These are phyloP conservation scores for Mitragyna speciosa DNA, from an alignment of 257 asterid species.

Conservation along the genomic window DNA sequence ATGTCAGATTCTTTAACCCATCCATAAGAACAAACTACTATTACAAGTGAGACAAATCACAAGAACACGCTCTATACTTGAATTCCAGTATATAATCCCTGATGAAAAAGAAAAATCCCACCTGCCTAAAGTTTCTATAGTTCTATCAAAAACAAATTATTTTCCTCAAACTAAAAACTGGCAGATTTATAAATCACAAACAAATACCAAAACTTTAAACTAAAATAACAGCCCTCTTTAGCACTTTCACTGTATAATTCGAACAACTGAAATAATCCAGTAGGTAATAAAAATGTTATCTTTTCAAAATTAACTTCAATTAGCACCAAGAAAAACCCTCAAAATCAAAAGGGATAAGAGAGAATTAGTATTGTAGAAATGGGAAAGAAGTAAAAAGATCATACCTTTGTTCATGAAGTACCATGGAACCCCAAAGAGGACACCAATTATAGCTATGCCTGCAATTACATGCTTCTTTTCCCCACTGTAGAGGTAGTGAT, in stretches of 20 bases:
- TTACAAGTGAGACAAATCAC: no score
- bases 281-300: background rate
- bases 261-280: background rate
- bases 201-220: no score
- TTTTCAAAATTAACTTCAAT: background rate
- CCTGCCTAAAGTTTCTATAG: background rate
- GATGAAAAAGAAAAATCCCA: no score
- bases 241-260: background rate
- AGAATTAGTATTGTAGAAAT: background rate
- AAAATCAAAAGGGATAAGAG: background rate
- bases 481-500: constrained; percentile 66
- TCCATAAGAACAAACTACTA: background rate
- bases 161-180: background rate
- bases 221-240: no score
- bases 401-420: constrained; percentile 78
- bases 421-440: constrained; percentile 80
- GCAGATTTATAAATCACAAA: background rate
- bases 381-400: background rate
- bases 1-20: background rate
- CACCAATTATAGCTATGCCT: constrained; percentile 72
- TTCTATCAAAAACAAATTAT: background rate
- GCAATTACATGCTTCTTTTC: constrained; percentile 83
- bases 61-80: no score
- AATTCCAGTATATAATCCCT: no score
- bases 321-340: background rate